Base-by-base conservation (phyloP, 2,329 filamentous ascomycete genomes). In the Scedosporium dehoogii region DNA sequence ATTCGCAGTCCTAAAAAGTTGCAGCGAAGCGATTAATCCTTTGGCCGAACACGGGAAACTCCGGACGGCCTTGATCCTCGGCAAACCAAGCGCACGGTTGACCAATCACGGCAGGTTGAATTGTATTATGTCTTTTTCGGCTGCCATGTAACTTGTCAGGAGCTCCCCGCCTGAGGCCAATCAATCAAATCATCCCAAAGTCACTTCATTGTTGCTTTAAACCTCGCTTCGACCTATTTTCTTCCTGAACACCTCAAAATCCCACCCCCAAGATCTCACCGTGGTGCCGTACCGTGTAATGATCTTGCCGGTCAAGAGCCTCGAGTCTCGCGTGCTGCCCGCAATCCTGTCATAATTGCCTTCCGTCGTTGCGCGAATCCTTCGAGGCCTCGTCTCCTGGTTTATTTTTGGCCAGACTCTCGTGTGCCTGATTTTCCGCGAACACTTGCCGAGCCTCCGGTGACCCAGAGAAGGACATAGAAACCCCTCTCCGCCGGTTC, bases 71-170 rank as follows among this genome's bases (percentile, higher is more conserved):
- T 27, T 55, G 41, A 51, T 61, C 59, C 59, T 61, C 59, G 59
- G 59, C 59, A 61, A 61, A 61, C 59, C 59, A 21, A 38, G 27
- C 51, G 59, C 48, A 51, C 27, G 29, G 29, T 33, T 48, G 25
- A 51, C 59, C 59, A 61, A 61, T 61, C 59, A 61, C 59, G 59
- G 59, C 59, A 44, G 29, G 46, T 56, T 51, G 38, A 61, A 61
- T 55, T 29, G n/a, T 16, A 60, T 60, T 60, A 60, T 60, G 48
- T 60, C 59, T 46, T 51, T 33, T 53, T 46, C 42, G 33, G 33
- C 41, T 53, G 42, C 41, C 44, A 44, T 46, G 44, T 60, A 51
- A 51, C 59, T 58, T 58, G 27, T 29, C 38, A 59, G 41, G 29
- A 53, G 59, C 59, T 51, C 44, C 59, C 59, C 59, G 59, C 59